Conservation (phyloP, 2,329 filamentous ascomycete species). For the Akanthomyces muscarius region DNA sequence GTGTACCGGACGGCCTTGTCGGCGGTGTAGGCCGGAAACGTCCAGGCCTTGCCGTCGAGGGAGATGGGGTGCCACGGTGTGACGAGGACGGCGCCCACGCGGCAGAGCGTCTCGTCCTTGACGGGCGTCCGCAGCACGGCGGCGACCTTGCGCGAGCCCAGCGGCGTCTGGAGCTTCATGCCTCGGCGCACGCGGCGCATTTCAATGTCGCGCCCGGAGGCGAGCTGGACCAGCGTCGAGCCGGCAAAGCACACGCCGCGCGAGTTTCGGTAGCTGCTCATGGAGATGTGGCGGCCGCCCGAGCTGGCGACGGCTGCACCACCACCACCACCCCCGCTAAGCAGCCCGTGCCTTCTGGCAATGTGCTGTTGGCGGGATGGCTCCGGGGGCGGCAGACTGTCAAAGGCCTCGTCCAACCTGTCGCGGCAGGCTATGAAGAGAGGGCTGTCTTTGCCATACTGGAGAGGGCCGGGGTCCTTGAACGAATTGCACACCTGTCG, state of each 20-base stretch:
- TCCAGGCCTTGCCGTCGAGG: constrained; percentile 37
- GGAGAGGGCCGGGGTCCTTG: constrained; percentile 55
- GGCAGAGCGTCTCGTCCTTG: constrained; percentile 37
- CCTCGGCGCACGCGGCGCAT: constrained; percentile 44
- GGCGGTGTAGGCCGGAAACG: constrained; percentile 41
- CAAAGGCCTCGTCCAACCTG: constrained; percentile 46
- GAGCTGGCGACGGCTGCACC: no score
- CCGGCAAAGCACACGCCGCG: constrained; percentile 51
- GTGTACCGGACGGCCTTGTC: constrained; percentile 38
- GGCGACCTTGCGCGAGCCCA: constrained; percentile 44
- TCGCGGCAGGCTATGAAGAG: constrained; percentile 50
- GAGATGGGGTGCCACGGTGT: constrained; percentile 59
- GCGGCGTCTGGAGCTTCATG: constrained; percentile 46
- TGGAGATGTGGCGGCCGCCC: constrained; percentile 27
- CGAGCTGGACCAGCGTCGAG: constrained; percentile 43
- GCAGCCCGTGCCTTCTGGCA: not conserved
- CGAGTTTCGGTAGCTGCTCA: constrained; percentile 42
- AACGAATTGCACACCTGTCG: constrained; percentile 58
- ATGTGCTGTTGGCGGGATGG: constrained; percentile 28
- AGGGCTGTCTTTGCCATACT: constrained; percentile 47
- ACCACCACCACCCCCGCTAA: not conserved
- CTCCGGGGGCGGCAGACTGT: constrained; percentile 41
- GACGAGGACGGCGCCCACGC: constrained; percentile 44
- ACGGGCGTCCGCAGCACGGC: constrained; percentile 50
- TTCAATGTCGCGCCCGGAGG: constrained; percentile 35